Base-by-base conservation (phyloP, 352 stramenopile genomes). In the Globisporangium abappressorium region DNA sequence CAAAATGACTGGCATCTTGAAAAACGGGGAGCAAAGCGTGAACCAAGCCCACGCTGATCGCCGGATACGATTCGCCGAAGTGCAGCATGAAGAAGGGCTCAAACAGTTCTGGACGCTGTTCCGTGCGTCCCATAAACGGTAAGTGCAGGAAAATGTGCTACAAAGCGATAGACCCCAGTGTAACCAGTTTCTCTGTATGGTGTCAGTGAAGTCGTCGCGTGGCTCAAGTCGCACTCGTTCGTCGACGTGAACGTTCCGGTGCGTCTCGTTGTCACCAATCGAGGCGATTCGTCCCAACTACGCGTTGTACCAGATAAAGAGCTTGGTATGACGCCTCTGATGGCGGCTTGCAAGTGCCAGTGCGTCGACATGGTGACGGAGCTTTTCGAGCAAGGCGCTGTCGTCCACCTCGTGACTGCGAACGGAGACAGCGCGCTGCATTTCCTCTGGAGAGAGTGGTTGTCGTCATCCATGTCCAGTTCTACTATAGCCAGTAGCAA, bases 401-500 rank as follows among this genome's bases (percentile, higher is more conserved):
- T 71, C 6, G 74, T 83, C 51, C 74, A 85, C 56, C 64, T 92
- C 3, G 57, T 66, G 51, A 93, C 81, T 24, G 84, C 79, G 0
- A 92, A 91, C 55, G 83, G 85, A 15, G 83, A 94, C 69, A 81
- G 77, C 2, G 84, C 85, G 0, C 67, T 90, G 26, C 85, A 93
- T 67, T 92, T 83, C 28, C 38, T 92, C 15, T 93, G 82, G 72
- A 68, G 69, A 18, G 56, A 81, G 43, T 93, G 82, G 82, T 30
- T 69, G 8, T 14, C 26, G 9, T 9, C 53, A 0, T 28, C 69
- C 5, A 64, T 33, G 11, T 1, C 66, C 30, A 71, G 62, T 15
- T 24, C 15, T 69, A 71, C 53, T 47, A 11, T 34, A 49, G 5
- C 36, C 7, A 38, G 26, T 15, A 64, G 38, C 11, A 56, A 22